Percentiles rank a stretch among this genome's conserved stretches.
Conservation (phyloP, 768 basidiomycete species). For the Suillus discolor region DNA sequence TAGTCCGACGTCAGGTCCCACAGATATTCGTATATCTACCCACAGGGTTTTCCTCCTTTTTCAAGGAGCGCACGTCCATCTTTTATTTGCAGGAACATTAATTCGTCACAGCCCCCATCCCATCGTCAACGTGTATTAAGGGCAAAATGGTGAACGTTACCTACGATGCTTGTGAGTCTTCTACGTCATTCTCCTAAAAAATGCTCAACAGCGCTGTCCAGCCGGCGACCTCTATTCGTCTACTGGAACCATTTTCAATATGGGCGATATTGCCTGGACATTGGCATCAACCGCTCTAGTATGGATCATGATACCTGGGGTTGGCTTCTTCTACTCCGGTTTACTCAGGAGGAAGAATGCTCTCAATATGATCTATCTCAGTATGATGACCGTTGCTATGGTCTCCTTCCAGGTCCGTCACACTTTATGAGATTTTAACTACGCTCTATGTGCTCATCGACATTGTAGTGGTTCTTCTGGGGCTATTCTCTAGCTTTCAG, state of each 20-base stretch:
- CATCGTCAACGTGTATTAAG: background rate
- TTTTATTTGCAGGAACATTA: background rate
- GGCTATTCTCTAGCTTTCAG: constrained; percentile 92
- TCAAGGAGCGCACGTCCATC: constrained; percentile 8
- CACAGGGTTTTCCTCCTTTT: background rate
- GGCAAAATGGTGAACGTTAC: constrained; percentile 46
- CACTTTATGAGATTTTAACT: background rate
- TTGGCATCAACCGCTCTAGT: constrained; percentile 78
- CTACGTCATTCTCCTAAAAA: background rate
- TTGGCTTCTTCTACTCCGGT: constrained; percentile 90
- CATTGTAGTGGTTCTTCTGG: constrained; percentile 92
- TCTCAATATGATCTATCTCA: constrained; percentile 83
- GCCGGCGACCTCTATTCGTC: constrained; percentile 42
- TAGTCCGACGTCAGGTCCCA: constrained; percentile 18
- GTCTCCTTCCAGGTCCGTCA: constrained; percentile 79
- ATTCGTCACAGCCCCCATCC: constrained; percentile 3
- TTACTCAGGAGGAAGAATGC: constrained; percentile 93
- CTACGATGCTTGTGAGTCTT: constrained; percentile 41
- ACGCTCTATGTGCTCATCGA: constrained; percentile 10
- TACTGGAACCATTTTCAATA: constrained; percentile 44
- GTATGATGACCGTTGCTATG: constrained; percentile 74
- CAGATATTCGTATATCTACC: constrained; percentile 24
- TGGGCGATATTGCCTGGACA: constrained; percentile 72
- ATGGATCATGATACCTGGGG: constrained; percentile 83
- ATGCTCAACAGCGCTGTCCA: constrained; percentile 15